These are phyloP conservation scores for Penicillium sp. DNA, from an alignment of 2,329 filamentous ascomycete genomes.

Conservation along the genomic window DNA sequence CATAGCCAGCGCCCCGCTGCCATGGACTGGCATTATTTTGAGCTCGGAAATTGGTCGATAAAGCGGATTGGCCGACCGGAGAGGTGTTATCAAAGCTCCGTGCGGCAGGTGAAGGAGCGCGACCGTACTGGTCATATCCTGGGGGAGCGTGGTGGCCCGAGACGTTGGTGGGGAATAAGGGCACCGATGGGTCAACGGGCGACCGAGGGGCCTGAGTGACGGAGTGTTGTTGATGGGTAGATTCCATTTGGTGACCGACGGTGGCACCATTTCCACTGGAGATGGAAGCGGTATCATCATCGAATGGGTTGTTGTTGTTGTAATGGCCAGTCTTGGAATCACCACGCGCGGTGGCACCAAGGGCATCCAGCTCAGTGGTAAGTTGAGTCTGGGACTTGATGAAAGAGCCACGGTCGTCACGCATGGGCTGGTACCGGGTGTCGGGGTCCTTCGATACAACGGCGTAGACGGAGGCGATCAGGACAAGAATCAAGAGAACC, in stretches of 20 bases:
- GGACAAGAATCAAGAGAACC: conserved; percentile 78
- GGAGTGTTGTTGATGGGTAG: conserved; percentile 27
- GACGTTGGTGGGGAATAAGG: conserved; percentile 48
- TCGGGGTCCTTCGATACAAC: conserved; percentile 93
- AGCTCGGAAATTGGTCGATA: conserved; percentile 38
- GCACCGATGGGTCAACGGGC: conserved; percentile 50
- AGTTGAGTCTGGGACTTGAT: conserved; percentile 93
- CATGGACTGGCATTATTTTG: conserved; percentile 62
- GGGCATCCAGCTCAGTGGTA: conserved; percentile 82
- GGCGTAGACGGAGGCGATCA: conserved; percentile 74
- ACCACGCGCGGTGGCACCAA: conserved; percentile 84
- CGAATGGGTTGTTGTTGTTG: conserved; percentile 60
- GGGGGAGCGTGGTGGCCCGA: conserved; percentile 42
- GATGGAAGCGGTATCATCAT: conserved; percentile 71
- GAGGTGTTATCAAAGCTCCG: conserved; percentile 33
- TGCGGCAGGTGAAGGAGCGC: conserved; percentile 36
- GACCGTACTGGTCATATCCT: conserved; percentile 34
- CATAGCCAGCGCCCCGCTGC: conserved; percentile 67
- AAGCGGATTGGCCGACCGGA: conserved; percentile 35
- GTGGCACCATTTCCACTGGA: conserved; percentile 53
- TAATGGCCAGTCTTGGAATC: conserved; percentile 66
- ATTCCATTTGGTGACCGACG: conserved; percentile 49
- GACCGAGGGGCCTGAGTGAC: conserved; percentile 48
- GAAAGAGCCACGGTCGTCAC: conserved; percentile 91
- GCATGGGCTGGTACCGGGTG: conserved; percentile 93